phyloP scores from a whole-genome alignment of 192 early-diverging fungal species.

The Backusella luteola region DNA sequence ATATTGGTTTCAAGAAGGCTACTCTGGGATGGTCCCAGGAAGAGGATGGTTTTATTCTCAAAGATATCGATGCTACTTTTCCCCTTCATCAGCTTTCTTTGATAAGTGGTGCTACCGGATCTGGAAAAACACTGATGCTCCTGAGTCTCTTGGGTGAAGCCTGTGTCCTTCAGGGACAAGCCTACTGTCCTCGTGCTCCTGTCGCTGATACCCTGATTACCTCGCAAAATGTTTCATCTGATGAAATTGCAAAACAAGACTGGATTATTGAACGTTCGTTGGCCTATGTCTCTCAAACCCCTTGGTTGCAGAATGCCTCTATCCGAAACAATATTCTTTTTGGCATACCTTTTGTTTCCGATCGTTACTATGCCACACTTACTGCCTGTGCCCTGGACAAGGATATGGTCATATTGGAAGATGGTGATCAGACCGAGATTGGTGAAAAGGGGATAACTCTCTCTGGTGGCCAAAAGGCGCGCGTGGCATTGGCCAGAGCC shows the following conservation, averaged over 20 bases:
- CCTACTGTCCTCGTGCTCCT: slow-evolving; percentile 32
- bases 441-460: slow-evolving; percentile 86
- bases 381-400: slow-evolving; percentile 73
- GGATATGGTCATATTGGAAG: slow-evolving; percentile 79
- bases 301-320: slow-evolving; percentile 32
- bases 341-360: slow-evolving; percentile 28
- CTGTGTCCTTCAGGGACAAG: slow-evolving; percentile 27
- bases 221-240: not conserved
- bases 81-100: slow-evolving; percentile 47
- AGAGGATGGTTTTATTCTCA: slow-evolving; percentile 44
- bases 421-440: slow-evolving; percentile 77
- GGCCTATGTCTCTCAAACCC: slow-evolving; percentile 72
- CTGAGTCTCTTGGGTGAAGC: slow-evolving; percentile 81
- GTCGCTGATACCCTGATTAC: slow-evolving; percentile 16
- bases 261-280: slow-evolving; percentile 46
- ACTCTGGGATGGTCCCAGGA: slow-evolving; percentile 58
- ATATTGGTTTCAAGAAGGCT: slow-evolving; percentile 40
- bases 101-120: slow-evolving; percentile 75
- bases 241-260: slow-evolving; percentile 22
- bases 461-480: slow-evolving; percentile 31
- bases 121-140: slow-evolving; percentile 84
- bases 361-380: slow-evolving; percentile 25
- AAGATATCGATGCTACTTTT: slow-evolving; percentile 43
- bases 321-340: slow-evolving; percentile 75
- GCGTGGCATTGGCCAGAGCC: slow-evolving; percentile 84